Conservation (phyloP, 2,329 filamentous ascomycete species). For the Clonostachys byssicola region DNA sequence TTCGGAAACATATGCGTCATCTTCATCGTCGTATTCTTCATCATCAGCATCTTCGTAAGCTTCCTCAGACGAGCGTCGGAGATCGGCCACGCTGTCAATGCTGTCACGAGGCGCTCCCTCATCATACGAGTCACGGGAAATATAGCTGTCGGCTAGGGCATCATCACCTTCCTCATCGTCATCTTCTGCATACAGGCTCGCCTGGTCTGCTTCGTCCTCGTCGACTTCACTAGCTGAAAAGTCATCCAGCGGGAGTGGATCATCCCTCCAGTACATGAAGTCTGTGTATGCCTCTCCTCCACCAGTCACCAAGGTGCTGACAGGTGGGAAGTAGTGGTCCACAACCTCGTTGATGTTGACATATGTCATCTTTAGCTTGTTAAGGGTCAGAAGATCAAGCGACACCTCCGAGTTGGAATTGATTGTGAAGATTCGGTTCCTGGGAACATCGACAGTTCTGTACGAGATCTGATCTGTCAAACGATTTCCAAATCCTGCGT, state of each 20-base stretch:
- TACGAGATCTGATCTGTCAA: conserved; percentile 96
- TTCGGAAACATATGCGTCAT: conserved; percentile 26
- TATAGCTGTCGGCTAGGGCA: conserved; percentile 50
- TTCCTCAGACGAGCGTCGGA: background rate
- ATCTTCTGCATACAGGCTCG: conserved; percentile 35
- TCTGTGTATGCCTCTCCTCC: conserved; percentile 95
- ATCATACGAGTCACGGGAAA: conserved; percentile 44
- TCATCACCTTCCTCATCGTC: conserved; percentile 31
- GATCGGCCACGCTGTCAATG: conserved; percentile 20
- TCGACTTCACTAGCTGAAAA: conserved; percentile 77
- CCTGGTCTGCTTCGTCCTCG: conserved; percentile 45
- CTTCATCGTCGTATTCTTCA: conserved; percentile 30
- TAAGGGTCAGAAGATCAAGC: conserved; percentile 82
- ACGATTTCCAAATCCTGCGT: conserved; percentile 94
- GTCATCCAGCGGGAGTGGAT: conserved; percentile 77
- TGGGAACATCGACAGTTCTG: conserved; percentile 90
- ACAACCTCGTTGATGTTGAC: conserved; percentile 96
- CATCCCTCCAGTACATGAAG: conserved; percentile 93
- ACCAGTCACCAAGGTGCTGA: conserved; percentile 79
- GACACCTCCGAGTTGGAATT: conserved; percentile 97
- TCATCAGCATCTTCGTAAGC: conserved; percentile 26
- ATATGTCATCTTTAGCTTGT: conserved; percentile 95
- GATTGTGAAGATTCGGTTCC: conserved; percentile 95
- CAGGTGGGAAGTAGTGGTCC: conserved; percentile 95
- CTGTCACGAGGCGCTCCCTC: conserved; percentile 38